Evolutionary conservation across 164 flowering plant species (phyloP).

Genomic region (Malania oleifera): DNA sequence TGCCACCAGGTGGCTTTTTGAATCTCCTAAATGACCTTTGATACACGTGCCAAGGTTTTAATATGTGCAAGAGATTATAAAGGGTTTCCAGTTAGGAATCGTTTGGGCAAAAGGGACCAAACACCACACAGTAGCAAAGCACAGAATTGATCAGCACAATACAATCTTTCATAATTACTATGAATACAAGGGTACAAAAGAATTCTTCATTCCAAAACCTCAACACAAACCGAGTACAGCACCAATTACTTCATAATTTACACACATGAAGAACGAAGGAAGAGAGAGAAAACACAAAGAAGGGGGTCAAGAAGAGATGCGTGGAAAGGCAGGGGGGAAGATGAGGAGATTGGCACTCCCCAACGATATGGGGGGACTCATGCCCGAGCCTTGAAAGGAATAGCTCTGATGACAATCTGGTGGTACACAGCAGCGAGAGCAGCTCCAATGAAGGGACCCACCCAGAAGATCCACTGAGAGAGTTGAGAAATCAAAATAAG

Average conservation of each 20-base stretch:
- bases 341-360: too few species aligned
- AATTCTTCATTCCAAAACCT: constrained; percentile 8
- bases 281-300: background rate
- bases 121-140: too few species aligned
- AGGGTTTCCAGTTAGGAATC: too few species aligned
- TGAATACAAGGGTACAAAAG: too few species aligned
- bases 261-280: constrained; percentile 17
- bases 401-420: constrained; percentile 62
- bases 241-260: constrained; percentile 20
- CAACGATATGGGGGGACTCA: constrained; percentile 4
- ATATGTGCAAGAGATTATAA: too few species aligned
- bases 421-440: constrained; percentile 71
- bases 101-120: too few species aligned
- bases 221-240: constrained; percentile 7
- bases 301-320: background rate
- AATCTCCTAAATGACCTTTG: too few species aligned
- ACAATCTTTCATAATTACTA: too few species aligned
- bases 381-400: constrained; percentile 54
- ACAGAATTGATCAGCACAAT: too few species aligned
- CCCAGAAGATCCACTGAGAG: constrained; percentile 73
- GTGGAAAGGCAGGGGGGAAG: background rate
- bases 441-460: constrained; percentile 76
- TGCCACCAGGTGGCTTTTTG: too few species aligned
- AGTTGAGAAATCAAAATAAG: background rate
- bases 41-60: too few species aligned